Percentiles rank a stretch among this genome's conserved stretches.
Evolutionary conservation across 2,329 filamentous ascomycete species (phyloP).

Genomic region (Dothiorella sarmentorum): DNA sequence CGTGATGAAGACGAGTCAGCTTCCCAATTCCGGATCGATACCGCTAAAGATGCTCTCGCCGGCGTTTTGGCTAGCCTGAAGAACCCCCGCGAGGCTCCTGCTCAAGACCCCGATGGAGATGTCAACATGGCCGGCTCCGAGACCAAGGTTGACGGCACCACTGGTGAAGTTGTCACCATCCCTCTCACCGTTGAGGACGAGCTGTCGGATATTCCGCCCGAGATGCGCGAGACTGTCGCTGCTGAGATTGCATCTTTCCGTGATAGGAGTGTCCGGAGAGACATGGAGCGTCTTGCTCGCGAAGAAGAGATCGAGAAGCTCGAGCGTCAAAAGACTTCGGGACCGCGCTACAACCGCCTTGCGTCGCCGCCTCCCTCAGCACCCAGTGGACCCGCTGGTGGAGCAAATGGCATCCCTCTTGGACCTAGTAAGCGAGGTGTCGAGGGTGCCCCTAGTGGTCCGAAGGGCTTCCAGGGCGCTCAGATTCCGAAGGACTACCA

Average conservation of each 20-base stretch:
- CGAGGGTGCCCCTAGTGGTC: slow-evolving; percentile 71
- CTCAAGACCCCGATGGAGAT: slow-evolving; percentile 63
- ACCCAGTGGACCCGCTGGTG: slow-evolving; percentile 58
- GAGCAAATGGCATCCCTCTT: slow-evolving; percentile 71
- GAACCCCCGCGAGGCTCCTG: slow-evolving; percentile 52
- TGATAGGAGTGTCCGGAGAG: slow-evolving; percentile 82
- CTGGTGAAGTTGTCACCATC: slow-evolving; percentile 85
- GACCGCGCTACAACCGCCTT: slow-evolving; percentile 60
- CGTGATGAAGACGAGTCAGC: slow-evolving; percentile 61
- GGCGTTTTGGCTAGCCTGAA: slow-evolving; percentile 68
- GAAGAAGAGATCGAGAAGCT: slow-evolving; percentile 91
- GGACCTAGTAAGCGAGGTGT: slow-evolving; percentile 67
- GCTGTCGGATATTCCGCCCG: slow-evolving; percentile 87
- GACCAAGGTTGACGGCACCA: slow-evolving; percentile 53
- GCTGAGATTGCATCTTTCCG: slow-evolving; percentile 92
- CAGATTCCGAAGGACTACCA: slow-evolving; percentile 70
- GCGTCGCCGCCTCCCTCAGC: slow-evolving; percentile 65
- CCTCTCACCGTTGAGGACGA: slow-evolving; percentile 81
- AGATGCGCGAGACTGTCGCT: slow-evolving; percentile 93
- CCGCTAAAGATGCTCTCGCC: slow-evolving; percentile 65
- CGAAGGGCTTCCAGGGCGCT: slow-evolving; percentile 55
- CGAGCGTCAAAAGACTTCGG: slow-evolving; percentile 71
- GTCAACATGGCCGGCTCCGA: slow-evolving; percentile 57
- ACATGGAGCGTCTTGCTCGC: slow-evolving; percentile 78
- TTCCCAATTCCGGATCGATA: slow-evolving; percentile 65